phyloP scores from a whole-genome alignment of 768 basidiomycete genomes.

The Clitopilus passeckerianus region DNA sequence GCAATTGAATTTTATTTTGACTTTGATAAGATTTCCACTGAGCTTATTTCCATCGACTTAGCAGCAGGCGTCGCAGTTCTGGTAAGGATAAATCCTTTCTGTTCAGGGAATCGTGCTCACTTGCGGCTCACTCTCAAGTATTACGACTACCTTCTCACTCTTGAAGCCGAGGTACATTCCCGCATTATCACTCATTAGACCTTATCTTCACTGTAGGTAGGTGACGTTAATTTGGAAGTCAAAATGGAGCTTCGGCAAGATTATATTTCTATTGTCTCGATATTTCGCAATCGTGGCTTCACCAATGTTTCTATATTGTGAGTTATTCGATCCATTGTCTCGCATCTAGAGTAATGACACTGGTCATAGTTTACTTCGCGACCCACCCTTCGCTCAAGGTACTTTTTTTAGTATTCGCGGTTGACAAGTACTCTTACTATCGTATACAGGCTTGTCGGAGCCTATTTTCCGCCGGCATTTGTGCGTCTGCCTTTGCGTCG shows the following conservation, averaged over 20 bases:
- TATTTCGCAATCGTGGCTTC: conserved; percentile 4
- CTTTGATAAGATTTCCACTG: too few relatives aligned
- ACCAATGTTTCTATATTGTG: conserved; percentile 4
- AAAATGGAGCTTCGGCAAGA: conserved; percentile 5
- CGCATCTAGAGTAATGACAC: neutral
- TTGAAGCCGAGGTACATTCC: neutral
- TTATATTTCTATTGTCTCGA: conserved; percentile 3
- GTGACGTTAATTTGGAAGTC: conserved; percentile 7
- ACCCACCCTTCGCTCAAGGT: neutral
- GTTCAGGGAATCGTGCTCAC: neutral
- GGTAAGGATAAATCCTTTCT: neutral
- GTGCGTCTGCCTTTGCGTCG: neutral
- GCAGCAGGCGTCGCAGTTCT: neutral
- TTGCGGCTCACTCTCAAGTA: neutral
- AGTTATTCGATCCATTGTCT: neutral
- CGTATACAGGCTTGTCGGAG: neutral
- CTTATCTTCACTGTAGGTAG: neutral
- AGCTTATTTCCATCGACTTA: neutral
- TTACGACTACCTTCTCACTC: neutral
- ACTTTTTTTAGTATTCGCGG: neutral
- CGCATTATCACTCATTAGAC: neutral
- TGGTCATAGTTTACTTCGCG: neutral
- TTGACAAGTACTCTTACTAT: neutral
- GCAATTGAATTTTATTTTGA: too few relatives aligned
- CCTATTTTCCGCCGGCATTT: neutral